A percentile compares a stretch with the other conserved stretches of the same genome.
Evolutionary conservation across 2,329 filamentous ascomycete genomes (phyloP).

Genomic region (Penicillium hordei): DNA sequence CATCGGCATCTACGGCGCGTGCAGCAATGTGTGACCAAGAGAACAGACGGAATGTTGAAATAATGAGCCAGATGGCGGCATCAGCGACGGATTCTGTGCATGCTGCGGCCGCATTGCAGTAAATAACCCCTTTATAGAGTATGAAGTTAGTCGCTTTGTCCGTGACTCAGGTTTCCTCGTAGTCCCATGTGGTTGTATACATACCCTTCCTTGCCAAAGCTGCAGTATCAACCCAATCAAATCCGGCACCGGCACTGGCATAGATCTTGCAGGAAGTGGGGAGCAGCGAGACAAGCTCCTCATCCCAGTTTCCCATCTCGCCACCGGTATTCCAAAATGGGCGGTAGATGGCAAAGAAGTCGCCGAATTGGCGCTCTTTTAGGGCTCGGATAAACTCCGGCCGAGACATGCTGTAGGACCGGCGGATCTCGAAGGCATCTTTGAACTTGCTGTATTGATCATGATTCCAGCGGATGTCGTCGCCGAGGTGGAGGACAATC

Average conservation of each 20-base stretch:
- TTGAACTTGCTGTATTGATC: constrained; percentile 44
- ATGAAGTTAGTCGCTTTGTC: not conserved
- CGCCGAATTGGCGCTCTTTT: constrained; percentile 41
- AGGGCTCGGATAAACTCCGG: constrained; percentile 45
- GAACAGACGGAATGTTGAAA: constrained; percentile 68
- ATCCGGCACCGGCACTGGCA: constrained; percentile 62
- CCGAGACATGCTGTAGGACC: constrained; percentile 41
- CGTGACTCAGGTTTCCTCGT: fast-evolving
- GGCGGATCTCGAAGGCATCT: constrained; percentile 37
- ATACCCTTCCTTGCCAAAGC: constrained; percentile 60
- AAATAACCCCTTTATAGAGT: constrained; percentile 38
- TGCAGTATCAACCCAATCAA: constrained; percentile 63
- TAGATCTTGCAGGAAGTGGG: constrained; percentile 57
- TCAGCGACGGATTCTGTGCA: constrained; percentile 73
- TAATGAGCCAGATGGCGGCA: constrained; percentile 66
- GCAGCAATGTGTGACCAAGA: constrained; percentile 64
- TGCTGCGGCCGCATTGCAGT: constrained; percentile 71
- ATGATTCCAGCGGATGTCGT: constrained; percentile 51
- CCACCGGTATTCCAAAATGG: constrained; percentile 66
- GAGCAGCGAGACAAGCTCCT: constrained; percentile 56
- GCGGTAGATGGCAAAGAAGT: constrained; percentile 53
- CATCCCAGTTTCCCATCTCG: constrained; percentile 65
- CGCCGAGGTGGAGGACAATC: constrained; percentile 47
- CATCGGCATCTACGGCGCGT: constrained; percentile 41
- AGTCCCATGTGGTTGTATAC: constrained; percentile 16